Evolutionary conservation across 306 rosid genomes (phyloP), one percentile per base, ranked within the genome.

Genomic region (Ammopiptanthus mongolicus): DNA sequence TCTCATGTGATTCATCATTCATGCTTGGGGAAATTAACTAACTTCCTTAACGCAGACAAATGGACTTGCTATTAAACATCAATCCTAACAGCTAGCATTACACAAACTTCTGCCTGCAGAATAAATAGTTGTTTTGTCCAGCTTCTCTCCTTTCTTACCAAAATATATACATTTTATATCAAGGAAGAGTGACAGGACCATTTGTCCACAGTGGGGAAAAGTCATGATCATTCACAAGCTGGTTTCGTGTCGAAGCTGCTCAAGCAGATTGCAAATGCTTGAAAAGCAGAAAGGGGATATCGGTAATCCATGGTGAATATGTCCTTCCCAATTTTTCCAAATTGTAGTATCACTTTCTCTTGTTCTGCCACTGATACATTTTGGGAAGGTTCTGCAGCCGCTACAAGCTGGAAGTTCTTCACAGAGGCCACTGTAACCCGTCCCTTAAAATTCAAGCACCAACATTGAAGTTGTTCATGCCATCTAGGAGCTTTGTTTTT

Each of bases 181-280:
- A 69, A 82, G 71, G 78, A 80, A 73, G 80, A 76, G 77, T 60
- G 55, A 57, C 60, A 71, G 22, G 71, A 79, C n/a, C 5, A 56
- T 29, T 62, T 6, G 17, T 72, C 61, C 76, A 39, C 46, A 47
- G 23, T 55, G 44, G 37, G 9, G 0, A 37, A 36, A 69, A 66
- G 31, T 12, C 69, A 74, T 64, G 56, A 58, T 94, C 88, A 94
- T 86, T 95, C 98, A 82, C 97, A 95, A 62, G 93, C 96, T 51
- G 97, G 97, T 86, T 95, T 95, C 2, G 97, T 95, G 89, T 91
- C 98, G 44, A 95, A 95, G 89, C 98, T 91, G 74, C 97, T 95
- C 81, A 91, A 84, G 81, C 98, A 91, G 51, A 91, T 90, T 66
- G 97, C 95, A 36, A 95, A 91, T 37, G 98, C 98, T 85, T 91